Conservation (phyloP, 768 basidiomycete genomes). For the Mycena filopes region DNA sequence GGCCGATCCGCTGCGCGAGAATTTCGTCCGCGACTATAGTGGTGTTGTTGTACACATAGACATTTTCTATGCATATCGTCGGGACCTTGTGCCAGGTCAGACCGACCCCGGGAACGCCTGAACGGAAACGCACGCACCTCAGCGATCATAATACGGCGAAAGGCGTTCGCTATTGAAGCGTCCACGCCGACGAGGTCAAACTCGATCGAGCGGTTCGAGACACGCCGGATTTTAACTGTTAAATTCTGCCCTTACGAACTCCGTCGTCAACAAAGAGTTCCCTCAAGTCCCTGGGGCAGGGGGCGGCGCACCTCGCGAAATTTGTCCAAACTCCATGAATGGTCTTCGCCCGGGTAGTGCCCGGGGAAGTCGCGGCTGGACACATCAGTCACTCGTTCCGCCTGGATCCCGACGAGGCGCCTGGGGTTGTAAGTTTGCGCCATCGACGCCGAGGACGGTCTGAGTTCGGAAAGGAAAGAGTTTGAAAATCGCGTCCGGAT, state of each 20-base stretch:
- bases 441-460: neutral
- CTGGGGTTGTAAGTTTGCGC: constrained; percentile 42
- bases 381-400: constrained; percentile 81
- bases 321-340: constrained; percentile 80
- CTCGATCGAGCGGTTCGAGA: constrained; percentile 88
- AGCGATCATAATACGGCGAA: constrained; percentile 91
- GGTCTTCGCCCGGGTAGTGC: constrained; percentile 85
- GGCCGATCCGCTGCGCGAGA: constrained; percentile 89
- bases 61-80: constrained; percentile 88
- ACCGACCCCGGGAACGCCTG: neutral
- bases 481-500: neutral
- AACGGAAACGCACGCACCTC: constrained; percentile 67
- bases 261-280: constrained; percentile 29
- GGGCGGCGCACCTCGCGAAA: constrained; percentile 79
- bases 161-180: constrained; percentile 95
- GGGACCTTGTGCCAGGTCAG: constrained; percentile 71
- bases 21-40: constrained; percentile 95
- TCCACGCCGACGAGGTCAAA: constrained; percentile 97
- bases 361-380: constrained; percentile 94
- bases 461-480: neutral
- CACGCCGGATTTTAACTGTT: constrained; percentile 75
- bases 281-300: constrained; percentile 12
- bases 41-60: constrained; percentile 95
- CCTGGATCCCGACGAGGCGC: constrained; percentile 73
- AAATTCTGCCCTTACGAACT: constrained; percentile 69